Conservation (phyloP, 352 stramenopile genomes). For the Sclerospora graminicola region DNA sequence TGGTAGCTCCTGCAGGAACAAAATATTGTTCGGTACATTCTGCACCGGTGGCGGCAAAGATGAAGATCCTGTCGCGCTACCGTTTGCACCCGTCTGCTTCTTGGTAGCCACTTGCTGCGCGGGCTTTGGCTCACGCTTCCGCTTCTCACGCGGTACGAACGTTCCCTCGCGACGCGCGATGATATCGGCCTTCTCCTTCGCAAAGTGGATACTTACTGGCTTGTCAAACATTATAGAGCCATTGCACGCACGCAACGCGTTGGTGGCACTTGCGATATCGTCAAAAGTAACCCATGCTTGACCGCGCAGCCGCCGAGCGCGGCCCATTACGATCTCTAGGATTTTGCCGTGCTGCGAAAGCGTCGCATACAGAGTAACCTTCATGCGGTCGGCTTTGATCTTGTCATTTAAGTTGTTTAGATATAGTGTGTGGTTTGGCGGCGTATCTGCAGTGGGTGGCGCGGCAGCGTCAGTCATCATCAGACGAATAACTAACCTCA, state of each 20-base stretch:
- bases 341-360: slow-evolving; percentile 91
- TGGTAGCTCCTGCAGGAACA: slow-evolving; percentile 91
- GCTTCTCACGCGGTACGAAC: slow-evolving; percentile 73
- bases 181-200: slow-evolving; percentile 76
- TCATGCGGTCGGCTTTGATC: slow-evolving; percentile 88
- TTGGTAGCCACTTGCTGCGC: slow-evolving; percentile 23
- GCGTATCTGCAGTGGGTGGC: slow-evolving; percentile 36
- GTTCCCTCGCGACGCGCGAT: slow-evolving; percentile 62
- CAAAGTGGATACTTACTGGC: slow-evolving; percentile 72
- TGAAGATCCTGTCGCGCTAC: slow-evolving; percentile 3
- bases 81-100: slow-evolving; percentile 19
- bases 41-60: slow-evolving; percentile 28
- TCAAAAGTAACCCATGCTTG: slow-evolving; percentile 91
- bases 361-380: slow-evolving; percentile 81
- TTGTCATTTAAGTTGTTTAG: slow-evolving; percentile 93
- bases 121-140: slow-evolving; percentile 50
- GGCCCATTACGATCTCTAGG: slow-evolving; percentile 84
- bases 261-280: slow-evolving; percentile 79
- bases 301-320: slow-evolving; percentile 71
- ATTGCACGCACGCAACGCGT: slow-evolving; percentile 82
- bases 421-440: slow-evolving; percentile 89
- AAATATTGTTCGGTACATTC: slow-evolving; percentile 84
- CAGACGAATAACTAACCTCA: too few relatives aligned
- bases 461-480: slow-evolving; percentile 9
- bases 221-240: slow-evolving; percentile 86